Percentiles rank a stretch among this genome's conserved stretches.
These are phyloP conservation scores for Linanthus parryae DNA, from an alignment of 148 eudicot species.

Conservation along the genomic window DNA sequence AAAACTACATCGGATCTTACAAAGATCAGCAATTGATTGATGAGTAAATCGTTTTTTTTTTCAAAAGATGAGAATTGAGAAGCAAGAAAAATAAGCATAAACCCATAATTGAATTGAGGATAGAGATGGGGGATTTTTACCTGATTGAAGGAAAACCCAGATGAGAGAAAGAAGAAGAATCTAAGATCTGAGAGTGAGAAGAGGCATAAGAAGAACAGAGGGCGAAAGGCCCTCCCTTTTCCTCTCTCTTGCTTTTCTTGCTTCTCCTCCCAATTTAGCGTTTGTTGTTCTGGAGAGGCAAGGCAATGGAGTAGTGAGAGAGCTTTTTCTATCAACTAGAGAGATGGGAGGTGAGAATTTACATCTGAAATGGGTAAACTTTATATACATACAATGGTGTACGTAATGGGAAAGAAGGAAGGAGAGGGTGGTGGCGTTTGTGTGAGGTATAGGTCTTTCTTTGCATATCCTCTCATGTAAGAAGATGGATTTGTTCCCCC, in stretches of 20 bases:
- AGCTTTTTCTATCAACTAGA: constrained; percentile 4
- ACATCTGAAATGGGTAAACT: constrained; percentile 27
- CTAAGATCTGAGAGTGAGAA: constrained; percentile 77
- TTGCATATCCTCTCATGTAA: too few species aligned
- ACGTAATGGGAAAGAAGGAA: constrained; percentile 14
- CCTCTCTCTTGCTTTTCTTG: constrained; percentile 18
- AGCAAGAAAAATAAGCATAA: constrained; percentile 11
- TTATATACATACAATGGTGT: constrained; percentile 21
- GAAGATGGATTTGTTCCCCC: too few species aligned
- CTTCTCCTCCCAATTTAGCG: constrained; percentile 12
- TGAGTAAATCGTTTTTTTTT: constrained; percentile 27
- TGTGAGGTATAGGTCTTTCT: constrained; percentile 21
- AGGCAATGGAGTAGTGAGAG: too few species aligned
- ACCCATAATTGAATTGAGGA: constrained; percentile 6
- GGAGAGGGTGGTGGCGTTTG: constrained; percentile 13
- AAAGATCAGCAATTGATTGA: constrained; percentile 35
- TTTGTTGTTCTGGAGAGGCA: too few species aligned
- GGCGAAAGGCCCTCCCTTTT: constrained; percentile 49
- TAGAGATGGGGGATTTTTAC: constrained; percentile 9
- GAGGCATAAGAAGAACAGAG: constrained; percentile 49
- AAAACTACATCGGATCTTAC: constrained; percentile 41
- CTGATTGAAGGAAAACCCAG: constrained; percentile 22
- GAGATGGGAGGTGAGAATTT: constrained; percentile 11
- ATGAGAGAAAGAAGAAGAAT: constrained; percentile 19
- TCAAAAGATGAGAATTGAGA: constrained; percentile 4